These are phyloP conservation scores for Chalciporus pseudorubinellus DNA, from an alignment of 768 basidiomycete genomes.

Conservation along the genomic window DNA sequence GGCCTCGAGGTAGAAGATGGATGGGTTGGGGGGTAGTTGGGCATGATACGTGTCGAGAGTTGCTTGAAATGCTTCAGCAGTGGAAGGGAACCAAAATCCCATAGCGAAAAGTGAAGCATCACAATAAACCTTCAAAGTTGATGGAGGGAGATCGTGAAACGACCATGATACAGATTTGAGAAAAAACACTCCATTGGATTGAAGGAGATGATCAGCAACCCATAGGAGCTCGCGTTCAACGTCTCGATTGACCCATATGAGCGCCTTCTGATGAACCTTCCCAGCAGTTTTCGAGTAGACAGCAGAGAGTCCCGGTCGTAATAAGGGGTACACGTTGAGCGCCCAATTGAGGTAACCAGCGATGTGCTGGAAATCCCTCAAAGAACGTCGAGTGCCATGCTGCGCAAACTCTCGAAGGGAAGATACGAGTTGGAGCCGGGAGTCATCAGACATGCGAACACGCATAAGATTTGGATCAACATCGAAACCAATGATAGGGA, in stretches of 20 bases:
- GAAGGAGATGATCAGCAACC: constrained; percentile 27
- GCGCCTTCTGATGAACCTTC: not conserved
- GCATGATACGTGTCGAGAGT: too few relatives aligned
- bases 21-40: not conserved
- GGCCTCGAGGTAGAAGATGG: not conserved
- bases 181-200: constrained; percentile 21
- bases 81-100: constrained; percentile 26
- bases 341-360: constrained; percentile 41
- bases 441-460: constrained; percentile 20
- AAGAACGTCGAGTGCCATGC: not conserved
- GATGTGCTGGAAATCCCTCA: constrained; percentile 30
- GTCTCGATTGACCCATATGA: constrained; percentile 5
- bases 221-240: constrained; percentile 19
- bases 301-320: constrained; percentile 31
- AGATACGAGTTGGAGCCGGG: constrained; percentile 12
- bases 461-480: constrained; percentile 29
- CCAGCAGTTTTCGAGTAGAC: constrained; percentile 38
- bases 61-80: not conserved
- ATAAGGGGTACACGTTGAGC: constrained; percentile 38
- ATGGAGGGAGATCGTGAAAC: not conserved
- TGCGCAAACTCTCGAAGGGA: constrained; percentile 12
- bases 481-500: constrained; percentile 38
- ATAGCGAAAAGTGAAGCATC: constrained; percentile 26
- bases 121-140: constrained; percentile 2
- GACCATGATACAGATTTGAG: constrained; percentile 19